phyloP scores from a whole-genome alignment of 139 green algal genomes.

The Deuterostichococcus epilithicus region DNA sequence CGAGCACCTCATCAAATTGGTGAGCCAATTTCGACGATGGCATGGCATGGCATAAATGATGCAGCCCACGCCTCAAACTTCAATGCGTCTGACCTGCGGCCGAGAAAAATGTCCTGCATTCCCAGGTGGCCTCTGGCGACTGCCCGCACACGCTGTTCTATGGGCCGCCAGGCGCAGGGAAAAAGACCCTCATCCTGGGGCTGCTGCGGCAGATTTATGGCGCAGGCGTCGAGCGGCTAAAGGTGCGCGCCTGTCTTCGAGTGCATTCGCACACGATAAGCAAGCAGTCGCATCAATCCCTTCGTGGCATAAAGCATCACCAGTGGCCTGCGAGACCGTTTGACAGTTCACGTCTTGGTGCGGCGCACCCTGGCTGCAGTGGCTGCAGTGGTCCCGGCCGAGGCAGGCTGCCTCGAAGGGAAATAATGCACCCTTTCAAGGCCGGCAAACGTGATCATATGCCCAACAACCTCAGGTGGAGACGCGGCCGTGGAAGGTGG shows the following conservation, averaged over 20 bases:
- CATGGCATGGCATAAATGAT: not conserved
- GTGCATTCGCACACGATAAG: no score
- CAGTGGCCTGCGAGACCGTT: no score
- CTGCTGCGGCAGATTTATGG: conserved; percentile 93
- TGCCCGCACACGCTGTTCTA: conserved; percentile 97
- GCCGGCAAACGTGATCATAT: no score
- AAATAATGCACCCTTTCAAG: no score
- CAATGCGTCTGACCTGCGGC: not conserved
- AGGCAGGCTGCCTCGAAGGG: no score
- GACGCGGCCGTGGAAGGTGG: conserved; percentile 86
- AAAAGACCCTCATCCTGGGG: conserved; percentile 92
- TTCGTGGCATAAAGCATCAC: no score
- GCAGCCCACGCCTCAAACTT: not conserved
- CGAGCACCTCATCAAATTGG: conserved; percentile 82
- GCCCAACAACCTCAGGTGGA: conserved; percentile 55
- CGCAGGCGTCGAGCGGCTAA: conserved; percentile 69
- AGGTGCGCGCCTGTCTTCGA: conserved; percentile 47
- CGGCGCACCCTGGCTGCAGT: no score
- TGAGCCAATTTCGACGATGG: conserved; percentile 27
- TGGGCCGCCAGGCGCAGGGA: conserved; percentile 88
- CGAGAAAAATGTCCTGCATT: no score
- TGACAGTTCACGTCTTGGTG: no score
- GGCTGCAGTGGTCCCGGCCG: no score
- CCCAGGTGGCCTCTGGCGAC: conserved; percentile 78
- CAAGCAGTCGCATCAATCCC: no score